These are phyloP conservation scores for Penicillium digitatum DNA, from an alignment of 2,329 filamentous ascomycete species.

Conservation along the genomic window DNA sequence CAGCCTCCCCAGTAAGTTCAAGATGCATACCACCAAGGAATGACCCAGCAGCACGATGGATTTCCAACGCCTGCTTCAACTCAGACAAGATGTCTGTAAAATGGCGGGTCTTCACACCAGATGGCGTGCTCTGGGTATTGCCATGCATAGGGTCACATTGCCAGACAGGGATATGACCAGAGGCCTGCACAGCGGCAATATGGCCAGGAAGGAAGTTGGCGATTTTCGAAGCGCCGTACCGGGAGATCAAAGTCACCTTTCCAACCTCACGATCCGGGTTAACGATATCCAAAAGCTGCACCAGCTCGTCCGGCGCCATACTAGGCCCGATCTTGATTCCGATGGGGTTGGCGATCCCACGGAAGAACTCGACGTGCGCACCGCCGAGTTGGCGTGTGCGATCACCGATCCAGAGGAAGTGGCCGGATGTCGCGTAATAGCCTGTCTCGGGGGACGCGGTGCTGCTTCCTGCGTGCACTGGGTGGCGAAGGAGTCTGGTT, in stretches of 20 bases:
- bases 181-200: conserved; percentile 81
- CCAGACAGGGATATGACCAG: conserved; percentile 78
- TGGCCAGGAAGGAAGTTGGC: conserved; percentile 71
- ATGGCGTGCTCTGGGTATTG: conserved; percentile 62
- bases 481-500: conserved; percentile 64
- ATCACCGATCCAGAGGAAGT: conserved; percentile 98
- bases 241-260: conserved; percentile 93
- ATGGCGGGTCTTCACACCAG: conserved; percentile 84
- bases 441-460: conserved; percentile 34
- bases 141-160: conserved; percentile 99
- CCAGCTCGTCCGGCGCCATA: conserved; percentile 71
- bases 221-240: conserved; percentile 81
- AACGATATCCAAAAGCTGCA: conserved; percentile 74
- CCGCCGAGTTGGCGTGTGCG: conserved; percentile 90
- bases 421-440: conserved; percentile 91
- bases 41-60: conserved; percentile 78
- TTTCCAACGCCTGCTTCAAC: conserved; percentile 73
- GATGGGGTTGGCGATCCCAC: conserved; percentile 91
- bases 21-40: conserved; percentile 93
- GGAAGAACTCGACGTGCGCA: conserved; percentile 95
- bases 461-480: conserved; percentile 34
- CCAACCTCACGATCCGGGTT: conserved; percentile 79
- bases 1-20: conserved; percentile 90
- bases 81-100: conserved; percentile 89
- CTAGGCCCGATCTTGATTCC: conserved; percentile 93